A percentile compares a stretch with the other conserved stretches of the same genome.
phyloP scores from a whole-genome alignment of 805 yeast genomes.

The Candida gorgasii region DNA sequence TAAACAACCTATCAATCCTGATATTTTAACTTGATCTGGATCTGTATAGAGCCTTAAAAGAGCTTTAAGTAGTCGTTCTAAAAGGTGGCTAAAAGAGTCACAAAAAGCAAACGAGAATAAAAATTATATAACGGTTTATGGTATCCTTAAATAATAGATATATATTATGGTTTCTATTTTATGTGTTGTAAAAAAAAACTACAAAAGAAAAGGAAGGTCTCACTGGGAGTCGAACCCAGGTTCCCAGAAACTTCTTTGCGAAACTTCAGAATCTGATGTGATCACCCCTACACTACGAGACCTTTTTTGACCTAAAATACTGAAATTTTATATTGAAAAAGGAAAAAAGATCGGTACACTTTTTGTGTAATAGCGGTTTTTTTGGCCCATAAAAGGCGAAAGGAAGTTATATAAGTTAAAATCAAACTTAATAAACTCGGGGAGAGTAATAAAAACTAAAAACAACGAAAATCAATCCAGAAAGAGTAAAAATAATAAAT shows the following conservation, averaged over 20 bases:
- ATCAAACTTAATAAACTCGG: too few species aligned
- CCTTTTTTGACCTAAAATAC: constrained; percentile 15
- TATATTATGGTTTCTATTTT: too few species aligned
- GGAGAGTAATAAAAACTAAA: too few species aligned
- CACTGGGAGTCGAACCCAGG: constrained; percentile 38
- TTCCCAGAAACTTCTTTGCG: constrained; percentile 24
- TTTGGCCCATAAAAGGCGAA: too few species aligned
- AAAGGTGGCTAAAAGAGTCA: neutral
- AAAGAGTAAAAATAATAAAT: too few species aligned
- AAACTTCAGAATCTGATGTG: constrained; percentile 32
- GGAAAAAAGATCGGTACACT: neutral
- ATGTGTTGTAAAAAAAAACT: constrained; percentile 1
- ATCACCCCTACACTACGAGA: constrained; percentile 35
- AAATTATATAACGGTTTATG: neutral
- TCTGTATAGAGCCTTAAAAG: too few species aligned
- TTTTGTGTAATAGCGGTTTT: too few species aligned
- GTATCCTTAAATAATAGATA: constrained; percentile 1
- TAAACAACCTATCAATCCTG: neutral
- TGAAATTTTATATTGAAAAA: neutral
- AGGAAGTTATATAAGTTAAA: too few species aligned
- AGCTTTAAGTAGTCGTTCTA: too few species aligned
- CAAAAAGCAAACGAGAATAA: neutral
- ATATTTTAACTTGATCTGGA: too few species aligned
- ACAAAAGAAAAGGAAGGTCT: constrained; percentile 20
- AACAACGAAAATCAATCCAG: too few species aligned